Base-by-base conservation (phyloP, 192 early-diverging fungal genomes). In the Geosiphon pyriformis region DNA sequence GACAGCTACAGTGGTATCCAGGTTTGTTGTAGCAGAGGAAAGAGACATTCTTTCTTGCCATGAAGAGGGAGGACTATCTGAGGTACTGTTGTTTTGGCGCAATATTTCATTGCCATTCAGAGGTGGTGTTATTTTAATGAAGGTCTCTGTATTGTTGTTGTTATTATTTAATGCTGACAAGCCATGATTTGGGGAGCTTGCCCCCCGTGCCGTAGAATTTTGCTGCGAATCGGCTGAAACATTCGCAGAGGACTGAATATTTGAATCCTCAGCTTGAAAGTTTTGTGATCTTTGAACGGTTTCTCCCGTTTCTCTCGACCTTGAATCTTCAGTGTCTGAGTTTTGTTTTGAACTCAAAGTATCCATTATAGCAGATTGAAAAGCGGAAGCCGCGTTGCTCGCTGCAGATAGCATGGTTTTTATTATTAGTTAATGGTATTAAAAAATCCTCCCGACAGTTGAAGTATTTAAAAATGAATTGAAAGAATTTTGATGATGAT, bases 351-450 rank as follows among this genome's bases (percentile, higher is more conserved):
- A 54, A 54, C 20, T 54, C 20, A 54, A 8, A 26, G 52, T 26
- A 54, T 54, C 52, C 52, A 54, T 54, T 26, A 54, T 23, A 7
- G 52, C 6, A n/a, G 52, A n/a, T 20, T n/a, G 26, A 7, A 54
- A 12, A 6, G 52, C 18, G 20, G 52, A 54, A 7, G 26, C 52
- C 4, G 52, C 52, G 20, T 54, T 54, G 7, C 20, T 23, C 7
- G 52, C 52, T 4, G 52, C 52, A 23, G 52, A 54, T 54, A 54
- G 20, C 52, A 54, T 54, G 37, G 7, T 42, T 42, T 42, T 42
- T 42, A 42, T 42, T 6, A 15, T 42, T 42, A 42, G 15, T 42
- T 42, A 42, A 42, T 42, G 7, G 15, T 42, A 15, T 42, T 15
- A 42, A 42, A 42, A 42, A 42, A 42, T 42, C 15, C 15, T 15